Evolutionary conservation across 345 rosid species (phyloP), one percentile per base, ranked within the genome.

Genomic region (Sonneratia caseolaris): DNA sequence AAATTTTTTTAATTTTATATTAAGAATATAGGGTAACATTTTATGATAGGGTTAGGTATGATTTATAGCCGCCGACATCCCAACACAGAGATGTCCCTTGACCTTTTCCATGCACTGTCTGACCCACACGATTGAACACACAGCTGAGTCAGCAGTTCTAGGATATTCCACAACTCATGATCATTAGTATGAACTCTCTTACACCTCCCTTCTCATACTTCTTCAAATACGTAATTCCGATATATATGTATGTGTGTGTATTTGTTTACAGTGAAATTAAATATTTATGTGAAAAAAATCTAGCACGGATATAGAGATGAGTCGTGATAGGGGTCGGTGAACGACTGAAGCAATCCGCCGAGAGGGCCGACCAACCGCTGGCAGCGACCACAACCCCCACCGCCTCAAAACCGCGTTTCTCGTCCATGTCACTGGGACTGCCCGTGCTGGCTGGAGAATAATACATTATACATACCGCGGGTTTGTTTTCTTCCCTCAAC

Each of bases 371-470:
- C 64, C 64, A 57, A 57, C 64, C 32, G 64, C 64, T 35, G 64
- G 32, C 35, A 57, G 12, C 35, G 64, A 35, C 64, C 64, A 57
- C 13, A 19, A 7, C 11, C n/a, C 16, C 66, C 66, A 62, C 66
- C 66, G 66, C 66, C 66, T 62, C 19, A 62, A 27, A 62, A 38
- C 65, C 66, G 38, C 66, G 32, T 27, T 62, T 62, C 16, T 62
- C 66, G 37, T 62, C 66, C 19, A 14, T 62, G 19, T 0, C 7
- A 13, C 37, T n/a, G 59, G 7, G 59, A 8, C 15, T 4, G 21
- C n/a, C 57, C 45, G 32, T 27, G 32, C 32, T 27, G 32, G 32
- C 45, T 42, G 45, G 10, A 42, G 45, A 42, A 42, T 42, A 42
- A 53, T 53, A 3, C 14, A 27, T 8, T 53, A 16, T 53, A 19